phyloP scores from a whole-genome alignment of 108 stramenopile genomes.

The Fistulifera solaris region DNA sequence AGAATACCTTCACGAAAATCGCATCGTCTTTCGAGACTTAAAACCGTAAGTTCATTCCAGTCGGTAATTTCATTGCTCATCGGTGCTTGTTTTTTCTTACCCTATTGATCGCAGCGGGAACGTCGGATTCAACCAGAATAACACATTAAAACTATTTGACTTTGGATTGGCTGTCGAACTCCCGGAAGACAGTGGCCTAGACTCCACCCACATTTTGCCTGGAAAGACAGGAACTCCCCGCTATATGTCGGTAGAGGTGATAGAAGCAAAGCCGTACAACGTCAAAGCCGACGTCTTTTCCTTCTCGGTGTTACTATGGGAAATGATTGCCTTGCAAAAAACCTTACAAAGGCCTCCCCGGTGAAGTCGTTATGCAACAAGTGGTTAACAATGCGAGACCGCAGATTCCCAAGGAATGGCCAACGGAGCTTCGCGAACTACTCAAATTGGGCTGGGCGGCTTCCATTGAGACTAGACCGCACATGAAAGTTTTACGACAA shows the following conservation, averaged over 20 bases:
- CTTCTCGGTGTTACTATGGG: constrained; percentile 59
- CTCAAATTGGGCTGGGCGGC: neutral
- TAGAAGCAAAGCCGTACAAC: constrained; percentile 39
- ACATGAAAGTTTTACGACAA: too few relatives aligned
- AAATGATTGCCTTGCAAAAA: constrained; percentile 46
- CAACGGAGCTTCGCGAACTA: neutral
- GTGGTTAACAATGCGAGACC: constrained; percentile 19
- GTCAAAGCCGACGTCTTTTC: constrained; percentile 62
- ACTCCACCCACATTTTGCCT: constrained; percentile 36
- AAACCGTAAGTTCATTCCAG: too few relatives aligned
- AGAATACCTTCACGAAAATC: constrained; percentile 41
- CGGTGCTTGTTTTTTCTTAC: too few relatives aligned
- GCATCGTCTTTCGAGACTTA: constrained; percentile 51
- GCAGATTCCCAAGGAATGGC: neutral
- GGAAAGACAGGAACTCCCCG: constrained; percentile 52
- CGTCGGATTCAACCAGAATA: constrained; percentile 10
- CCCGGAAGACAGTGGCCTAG: constrained; percentile 16
- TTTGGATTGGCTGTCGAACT: constrained; percentile 65
- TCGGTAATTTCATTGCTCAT: too few relatives aligned
- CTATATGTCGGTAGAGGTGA: constrained; percentile 19
- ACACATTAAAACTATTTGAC: constrained; percentile 43
- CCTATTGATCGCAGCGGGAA: too few relatives aligned
- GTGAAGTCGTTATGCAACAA: constrained; percentile 26
- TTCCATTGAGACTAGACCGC: neutral
- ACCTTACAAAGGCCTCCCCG: constrained; percentile 39